phyloP scores from a whole-genome alignment of 1,139 yeast species.

The Suhomyces kunorum region DNA sequence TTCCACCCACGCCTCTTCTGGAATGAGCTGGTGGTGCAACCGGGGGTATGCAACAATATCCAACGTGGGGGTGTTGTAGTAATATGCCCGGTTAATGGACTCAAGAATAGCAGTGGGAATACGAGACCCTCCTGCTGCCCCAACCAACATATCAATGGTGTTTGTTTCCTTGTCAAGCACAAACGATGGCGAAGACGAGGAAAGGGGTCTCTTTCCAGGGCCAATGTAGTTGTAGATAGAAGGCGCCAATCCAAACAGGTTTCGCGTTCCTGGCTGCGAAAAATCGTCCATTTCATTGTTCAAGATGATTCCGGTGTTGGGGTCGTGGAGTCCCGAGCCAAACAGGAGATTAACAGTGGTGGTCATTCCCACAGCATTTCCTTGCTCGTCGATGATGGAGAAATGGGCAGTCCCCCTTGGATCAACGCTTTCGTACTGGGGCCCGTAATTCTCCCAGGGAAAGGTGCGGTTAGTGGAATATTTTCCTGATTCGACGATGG shows the following conservation, averaged over 20 bases:
- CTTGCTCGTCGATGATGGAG: slow-evolving; percentile 67
- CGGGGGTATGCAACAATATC: slow-evolving; percentile 78
- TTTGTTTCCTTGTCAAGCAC: slow-evolving; percentile 51
- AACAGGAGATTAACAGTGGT: slow-evolving; percentile 86
- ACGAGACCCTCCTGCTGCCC: slow-evolving; percentile 94
- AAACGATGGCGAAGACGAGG: slow-evolving; percentile 80
- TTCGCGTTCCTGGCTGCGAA: slow-evolving; percentile 66
- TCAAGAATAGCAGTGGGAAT: slow-evolving; percentile 85
- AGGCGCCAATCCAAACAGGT: slow-evolving; percentile 80
- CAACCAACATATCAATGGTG: slow-evolving; percentile 66
- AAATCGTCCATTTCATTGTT: slow-evolving; percentile 97
- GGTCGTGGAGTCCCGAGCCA: slow-evolving; percentile 82
- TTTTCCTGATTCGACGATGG: slow-evolving; percentile 45
- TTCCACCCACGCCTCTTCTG: slow-evolving; percentile 68
- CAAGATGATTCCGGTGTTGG: slow-evolving; percentile 74
- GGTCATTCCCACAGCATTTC: slow-evolving; percentile 81
- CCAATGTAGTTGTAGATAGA: slow-evolving; percentile 74
- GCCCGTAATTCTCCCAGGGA: slow-evolving; percentile 73
- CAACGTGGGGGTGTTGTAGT: slow-evolving; percentile 57
- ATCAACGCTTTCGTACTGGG: slow-evolving; percentile 70
- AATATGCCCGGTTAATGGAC: slow-evolving; percentile 67
- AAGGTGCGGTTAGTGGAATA: slow-evolving; percentile 57
- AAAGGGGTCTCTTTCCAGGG: slow-evolving; percentile 80
- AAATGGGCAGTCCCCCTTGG: slow-evolving; percentile 91
- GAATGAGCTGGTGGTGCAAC: slow-evolving; percentile 85